Conservation (phyloP, 1,284 basidiomycete species). For the Blastosporella zonata region DNA sequence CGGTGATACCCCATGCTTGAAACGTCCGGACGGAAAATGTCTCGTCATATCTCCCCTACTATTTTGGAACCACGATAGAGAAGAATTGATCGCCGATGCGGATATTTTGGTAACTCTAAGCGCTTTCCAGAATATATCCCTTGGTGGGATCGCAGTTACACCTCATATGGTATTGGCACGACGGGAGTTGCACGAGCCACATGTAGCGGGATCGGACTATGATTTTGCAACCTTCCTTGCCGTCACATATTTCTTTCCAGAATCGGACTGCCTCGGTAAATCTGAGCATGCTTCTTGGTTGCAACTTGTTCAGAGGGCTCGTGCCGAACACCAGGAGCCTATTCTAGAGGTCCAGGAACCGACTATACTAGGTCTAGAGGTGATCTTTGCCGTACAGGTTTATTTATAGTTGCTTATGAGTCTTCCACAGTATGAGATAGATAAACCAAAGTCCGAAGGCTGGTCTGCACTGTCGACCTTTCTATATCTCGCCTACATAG, state of each 20-base stretch:
- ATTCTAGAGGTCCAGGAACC: constrained; percentile 54
- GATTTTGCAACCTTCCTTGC: constrained; percentile 70
- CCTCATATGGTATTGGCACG: constrained; percentile 77
- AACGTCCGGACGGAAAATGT: constrained; percentile 48
- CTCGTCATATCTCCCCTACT: constrained; percentile 69
- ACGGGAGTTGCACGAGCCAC: constrained; percentile 51
- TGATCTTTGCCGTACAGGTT: constrained; percentile 26
- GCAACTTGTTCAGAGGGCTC: constrained; percentile 49
- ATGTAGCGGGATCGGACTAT: constrained; percentile 40
- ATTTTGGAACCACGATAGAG: constrained; percentile 69
- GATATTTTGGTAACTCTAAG: constrained; percentile 60
- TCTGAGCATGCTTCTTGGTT: constrained; percentile 64
- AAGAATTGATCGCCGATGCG: constrained; percentile 47
- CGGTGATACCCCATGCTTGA: constrained; percentile 49
- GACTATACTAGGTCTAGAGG: constrained; percentile 68
- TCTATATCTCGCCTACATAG: constrained; percentile 76
- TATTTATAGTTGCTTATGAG: constrained; percentile 6
- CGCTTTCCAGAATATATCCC: constrained; percentile 46
- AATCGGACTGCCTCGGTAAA: constrained; percentile 63
- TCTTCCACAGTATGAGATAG: constrained; percentile 47
- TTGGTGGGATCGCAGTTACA: constrained; percentile 59
- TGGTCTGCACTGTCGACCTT: constrained; percentile 68
- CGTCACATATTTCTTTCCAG: constrained; percentile 76
- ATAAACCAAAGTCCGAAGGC: constrained; percentile 37
- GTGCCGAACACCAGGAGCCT: constrained; percentile 41